Evolutionary conservation across 225 moss, liverwort and hornwort species (phyloP).

Genomic region (Takakia lepidozioides): DNA sequence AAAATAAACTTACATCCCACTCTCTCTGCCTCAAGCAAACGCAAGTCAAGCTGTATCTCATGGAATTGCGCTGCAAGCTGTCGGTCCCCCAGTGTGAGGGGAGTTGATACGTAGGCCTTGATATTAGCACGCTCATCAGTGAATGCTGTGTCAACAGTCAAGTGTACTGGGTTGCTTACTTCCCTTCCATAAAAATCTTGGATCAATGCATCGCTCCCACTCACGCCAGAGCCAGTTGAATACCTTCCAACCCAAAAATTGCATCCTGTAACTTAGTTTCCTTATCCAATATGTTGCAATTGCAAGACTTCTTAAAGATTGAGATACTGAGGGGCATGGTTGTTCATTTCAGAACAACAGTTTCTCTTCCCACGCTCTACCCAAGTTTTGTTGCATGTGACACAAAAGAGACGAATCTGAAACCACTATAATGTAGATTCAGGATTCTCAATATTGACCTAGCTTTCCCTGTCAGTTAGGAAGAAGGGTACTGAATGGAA

Average conservation of each 20-base stretch:
- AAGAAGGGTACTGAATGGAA: no score
- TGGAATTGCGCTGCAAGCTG: slow-evolving; percentile 96
- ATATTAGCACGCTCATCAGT: slow-evolving; percentile 77
- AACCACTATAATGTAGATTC: no score
- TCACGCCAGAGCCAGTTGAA: slow-evolving; percentile 84
- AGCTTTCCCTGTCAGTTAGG: no score
- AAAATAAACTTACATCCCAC: slow-evolving; percentile 68
- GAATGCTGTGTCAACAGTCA: slow-evolving; percentile 88
- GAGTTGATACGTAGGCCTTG: slow-evolving; percentile 92
- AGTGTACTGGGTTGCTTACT: slow-evolving; percentile 82
- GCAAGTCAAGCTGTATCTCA: slow-evolving; percentile 92
- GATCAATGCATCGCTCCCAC: slow-evolving; percentile 87
- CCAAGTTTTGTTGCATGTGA: no score
- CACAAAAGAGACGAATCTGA: no score
- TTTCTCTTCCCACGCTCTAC: no score
- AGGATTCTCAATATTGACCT: no score
- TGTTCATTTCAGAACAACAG: no score
- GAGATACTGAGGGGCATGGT: no score
- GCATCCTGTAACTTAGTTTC: no score
- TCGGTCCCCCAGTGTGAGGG: slow-evolving; percentile 86
- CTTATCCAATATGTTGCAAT: no score
- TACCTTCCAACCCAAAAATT: slow-evolving; percentile 46
- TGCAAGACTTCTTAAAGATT: no score
- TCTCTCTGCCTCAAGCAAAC: slow-evolving; percentile 94
- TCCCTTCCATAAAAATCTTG: slow-evolving; percentile 96